Base-by-base conservation (phyloP, 2,329 filamentous ascomycete species). In the Aspergillus tamarii region DNA sequence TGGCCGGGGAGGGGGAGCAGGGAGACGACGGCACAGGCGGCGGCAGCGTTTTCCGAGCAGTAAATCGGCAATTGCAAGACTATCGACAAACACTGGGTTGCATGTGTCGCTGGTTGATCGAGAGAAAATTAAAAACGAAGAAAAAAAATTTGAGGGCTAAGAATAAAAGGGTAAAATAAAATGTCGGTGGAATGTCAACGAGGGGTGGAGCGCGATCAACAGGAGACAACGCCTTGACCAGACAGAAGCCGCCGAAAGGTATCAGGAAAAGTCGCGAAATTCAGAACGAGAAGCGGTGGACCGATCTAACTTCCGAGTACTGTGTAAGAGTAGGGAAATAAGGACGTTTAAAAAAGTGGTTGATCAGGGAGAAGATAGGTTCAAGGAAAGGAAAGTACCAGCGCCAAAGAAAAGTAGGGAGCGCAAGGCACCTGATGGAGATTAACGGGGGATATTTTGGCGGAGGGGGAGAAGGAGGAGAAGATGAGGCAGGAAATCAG, bases 351-450 rank as follows among this genome's bases (percentile, higher is more conserved):
- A 43, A 19, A 43, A 43, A 50, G 55, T 26, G 50, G 57, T 50
- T 58, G 63, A 50, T 26, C 21, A 32, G 55, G 30, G 50, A 46
- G 32, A 39, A 39, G 56, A 32, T 36, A 39, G 21, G 41, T 50
- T 60, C 54, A 52, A 59, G 36, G 41, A 30, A 46, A 56, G 57
- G 45, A 56, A 19, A 39, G 36, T 19, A 61, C 46, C 55, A 60
- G 30, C n/a, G 55, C 55, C 30, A 26, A 48, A 50, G 46, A 50
- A 61, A 65, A 50, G 58, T 50, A 66, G 62, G 64, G 62, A 66
- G 64, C 57, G 64, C 64, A 65, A 66, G 64, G 66, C 60, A 66
- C 64, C 52, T 48, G 63, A 68, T 53, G 59, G 60, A 52, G 54
- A 64, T 67, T 67, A 66, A 60, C 57, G 61, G 39, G 39, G 16